These are phyloP conservation scores for Eruca vesicaria DNA, from an alignment of 441 rosid species.

Conservation along the genomic window DNA sequence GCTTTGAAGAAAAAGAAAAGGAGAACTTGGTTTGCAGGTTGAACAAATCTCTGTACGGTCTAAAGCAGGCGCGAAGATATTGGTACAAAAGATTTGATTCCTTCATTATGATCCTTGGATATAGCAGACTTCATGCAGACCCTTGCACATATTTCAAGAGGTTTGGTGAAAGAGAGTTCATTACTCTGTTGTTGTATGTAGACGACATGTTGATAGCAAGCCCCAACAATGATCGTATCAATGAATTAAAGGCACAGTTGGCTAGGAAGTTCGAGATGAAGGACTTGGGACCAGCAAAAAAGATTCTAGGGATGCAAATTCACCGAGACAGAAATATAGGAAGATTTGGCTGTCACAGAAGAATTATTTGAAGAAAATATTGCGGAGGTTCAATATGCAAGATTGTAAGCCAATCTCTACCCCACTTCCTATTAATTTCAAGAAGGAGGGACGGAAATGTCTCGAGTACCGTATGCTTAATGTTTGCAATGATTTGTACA, in stretches of 20 bases:
- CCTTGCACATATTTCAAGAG: too few relatives aligned
- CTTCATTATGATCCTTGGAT: not conserved
- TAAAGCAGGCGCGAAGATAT: not conserved
- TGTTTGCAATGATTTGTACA: not conserved
- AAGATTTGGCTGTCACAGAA: not conserved
- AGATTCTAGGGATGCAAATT: not conserved
- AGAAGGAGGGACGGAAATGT: not conserved
- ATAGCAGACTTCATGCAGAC: not conserved
- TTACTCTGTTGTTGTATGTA: too few relatives aligned
- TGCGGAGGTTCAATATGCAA: not conserved
- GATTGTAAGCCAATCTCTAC: not conserved
- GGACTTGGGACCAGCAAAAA: not conserved
- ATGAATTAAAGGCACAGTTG: too few relatives aligned
- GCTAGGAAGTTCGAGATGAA: not conserved
- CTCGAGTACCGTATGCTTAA: not conserved
- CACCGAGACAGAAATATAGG: not conserved
- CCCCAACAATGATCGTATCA: too few relatives aligned
- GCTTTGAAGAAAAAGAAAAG: not conserved
- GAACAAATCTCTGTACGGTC: not conserved
- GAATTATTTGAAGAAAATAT: not conserved
- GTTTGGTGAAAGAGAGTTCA: too few relatives aligned
- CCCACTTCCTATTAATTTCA: not conserved
- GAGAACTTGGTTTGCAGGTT: not conserved
- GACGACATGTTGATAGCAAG: too few relatives aligned
- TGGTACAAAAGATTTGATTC: not conserved